phyloP scores from a whole-genome alignment of 805 yeast species.

The Torulaspora franciscae region DNA sequence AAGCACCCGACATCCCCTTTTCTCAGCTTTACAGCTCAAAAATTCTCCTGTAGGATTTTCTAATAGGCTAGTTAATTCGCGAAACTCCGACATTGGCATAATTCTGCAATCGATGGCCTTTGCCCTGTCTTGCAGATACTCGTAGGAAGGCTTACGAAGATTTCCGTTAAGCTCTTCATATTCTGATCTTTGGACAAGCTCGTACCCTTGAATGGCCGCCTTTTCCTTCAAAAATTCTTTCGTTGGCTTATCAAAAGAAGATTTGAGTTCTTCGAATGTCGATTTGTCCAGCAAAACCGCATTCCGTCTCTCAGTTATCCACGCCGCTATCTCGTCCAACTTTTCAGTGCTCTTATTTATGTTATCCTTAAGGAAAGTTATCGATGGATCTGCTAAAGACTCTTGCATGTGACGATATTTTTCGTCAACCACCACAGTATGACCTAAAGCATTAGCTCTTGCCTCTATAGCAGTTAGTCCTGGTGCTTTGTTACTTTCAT shows the following conservation, averaged over 20 bases:
- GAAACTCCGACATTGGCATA: conserved; percentile 18
- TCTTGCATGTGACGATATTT: conserved; percentile 12
- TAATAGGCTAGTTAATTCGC: background rate
- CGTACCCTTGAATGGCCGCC: conserved; percentile 17
- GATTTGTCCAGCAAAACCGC: conserved; percentile 7
- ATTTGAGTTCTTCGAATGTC: conserved; percentile 26
- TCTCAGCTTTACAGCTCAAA: conserved; percentile 25
- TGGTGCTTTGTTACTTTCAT: conserved; percentile 9
- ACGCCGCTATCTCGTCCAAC: conserved; percentile 9
- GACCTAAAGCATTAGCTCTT: conserved; percentile 16
- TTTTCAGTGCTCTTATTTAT: conserved; percentile 1
- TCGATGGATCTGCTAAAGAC: conserved; percentile 16
- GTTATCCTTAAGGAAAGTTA: conserved; percentile 11
- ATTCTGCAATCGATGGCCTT: background rate
- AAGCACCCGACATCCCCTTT: conserved; percentile 19
- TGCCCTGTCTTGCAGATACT: conserved; percentile 23
- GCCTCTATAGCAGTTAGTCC: conserved; percentile 14
- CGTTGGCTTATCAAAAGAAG: conserved; percentile 13
- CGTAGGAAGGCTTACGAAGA: conserved; percentile 12
- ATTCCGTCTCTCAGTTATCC: conserved; percentile 14
- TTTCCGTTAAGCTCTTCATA: conserved; percentile 7
- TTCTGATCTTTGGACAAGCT: conserved; percentile 15
- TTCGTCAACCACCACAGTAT: conserved; percentile 12
- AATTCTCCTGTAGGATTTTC: conserved; percentile 24
- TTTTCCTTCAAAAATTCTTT: conserved; percentile 9